These are phyloP conservation scores for Aspergillus olivimuriae DNA, from an alignment of 495 filamentous ascomycete genomes.

Conservation along the genomic window DNA sequence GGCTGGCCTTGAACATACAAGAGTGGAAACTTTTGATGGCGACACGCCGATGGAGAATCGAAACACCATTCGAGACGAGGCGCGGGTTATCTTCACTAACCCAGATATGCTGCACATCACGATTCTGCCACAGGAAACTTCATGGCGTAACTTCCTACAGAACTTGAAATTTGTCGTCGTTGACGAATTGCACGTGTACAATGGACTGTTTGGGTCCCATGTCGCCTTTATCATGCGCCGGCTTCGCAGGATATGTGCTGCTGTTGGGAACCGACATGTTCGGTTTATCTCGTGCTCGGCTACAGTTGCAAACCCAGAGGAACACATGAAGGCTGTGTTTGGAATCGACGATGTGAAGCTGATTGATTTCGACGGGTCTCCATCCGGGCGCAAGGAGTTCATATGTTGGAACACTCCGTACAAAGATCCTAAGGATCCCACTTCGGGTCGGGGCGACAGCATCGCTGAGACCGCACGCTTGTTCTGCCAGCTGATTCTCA, in stretches of 20 bases:
- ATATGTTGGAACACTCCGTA: constrained; percentile 97
- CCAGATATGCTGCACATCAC: constrained; percentile 97
- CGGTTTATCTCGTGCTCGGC: constrained; percentile 97
- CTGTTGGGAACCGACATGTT: constrained; percentile 80
- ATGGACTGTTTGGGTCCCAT: constrained; percentile 89
- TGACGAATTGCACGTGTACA: constrained; percentile 92
- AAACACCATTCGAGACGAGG: constrained; percentile 78
- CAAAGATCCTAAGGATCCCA: constrained; percentile 81
- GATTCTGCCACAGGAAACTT: constrained; percentile 84
- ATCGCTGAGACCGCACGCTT: constrained; percentile 79
- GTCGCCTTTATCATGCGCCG: constrained; percentile 93
- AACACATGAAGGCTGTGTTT: constrained; percentile 92
- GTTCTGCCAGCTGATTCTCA: constrained; percentile 82
- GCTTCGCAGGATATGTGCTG: constrained; percentile 80
- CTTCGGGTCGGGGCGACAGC: constrained; percentile 77
- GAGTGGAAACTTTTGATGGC: constrained; percentile 93
- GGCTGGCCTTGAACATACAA: constrained; percentile 61
- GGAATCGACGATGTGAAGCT: constrained; percentile 74
- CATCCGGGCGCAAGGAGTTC: constrained; percentile 90
- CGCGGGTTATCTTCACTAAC: constrained; percentile 93
- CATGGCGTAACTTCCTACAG: constrained; percentile 82
- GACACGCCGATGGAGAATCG: constrained; percentile 81
- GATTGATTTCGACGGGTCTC: constrained; percentile 88
- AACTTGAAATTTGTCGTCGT: constrained; percentile 88
- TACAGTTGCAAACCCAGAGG: constrained; percentile 87